Conservation (phyloP, 202 grass and related monocot species). For the Setaria viridis region DNA sequence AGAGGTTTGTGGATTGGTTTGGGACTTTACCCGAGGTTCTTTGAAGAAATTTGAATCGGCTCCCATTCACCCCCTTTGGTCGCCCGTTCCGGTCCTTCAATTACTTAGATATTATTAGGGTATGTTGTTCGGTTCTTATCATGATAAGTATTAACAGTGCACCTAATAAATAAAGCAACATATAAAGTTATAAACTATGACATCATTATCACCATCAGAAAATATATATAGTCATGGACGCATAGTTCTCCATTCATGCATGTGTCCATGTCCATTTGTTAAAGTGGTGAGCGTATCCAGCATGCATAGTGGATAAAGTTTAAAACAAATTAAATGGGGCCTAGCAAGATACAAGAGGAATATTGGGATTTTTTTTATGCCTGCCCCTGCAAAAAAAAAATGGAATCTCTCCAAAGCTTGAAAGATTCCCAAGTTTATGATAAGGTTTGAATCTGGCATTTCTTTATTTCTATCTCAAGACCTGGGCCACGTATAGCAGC, state of each 20-base stretch:
- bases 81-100: too few species aligned
- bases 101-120: not conserved
- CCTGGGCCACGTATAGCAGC: constrained; percentile 14
- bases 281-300: constrained; percentile 6
- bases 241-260: constrained; percentile 24
- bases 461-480: constrained; percentile 21
- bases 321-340: constrained; percentile 1
- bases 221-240: not conserved
- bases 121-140: not conserved
- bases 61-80: too few species aligned
- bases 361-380: constrained; percentile 47
- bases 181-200: not conserved
- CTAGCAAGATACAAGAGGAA: constrained; percentile 43
- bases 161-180: not conserved
- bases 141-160: too few species aligned
- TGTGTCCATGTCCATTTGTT: constrained; percentile 22
- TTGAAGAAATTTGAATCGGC: too few species aligned
- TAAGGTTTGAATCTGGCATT: constrained; percentile 31
- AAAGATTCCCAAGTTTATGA: constrained; percentile 35
- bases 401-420: constrained; percentile 45
- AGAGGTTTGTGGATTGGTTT: too few species aligned
- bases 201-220: not conserved
- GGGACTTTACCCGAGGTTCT: too few species aligned
- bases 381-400: constrained; percentile 20
- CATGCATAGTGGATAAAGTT: constrained; percentile 26